A percentile compares a stretch with the other conserved stretches of the same genome.
phyloP scores from a whole-genome alignment of 2,329 filamentous ascomycete species.

The Exophiala viscosa region DNA sequence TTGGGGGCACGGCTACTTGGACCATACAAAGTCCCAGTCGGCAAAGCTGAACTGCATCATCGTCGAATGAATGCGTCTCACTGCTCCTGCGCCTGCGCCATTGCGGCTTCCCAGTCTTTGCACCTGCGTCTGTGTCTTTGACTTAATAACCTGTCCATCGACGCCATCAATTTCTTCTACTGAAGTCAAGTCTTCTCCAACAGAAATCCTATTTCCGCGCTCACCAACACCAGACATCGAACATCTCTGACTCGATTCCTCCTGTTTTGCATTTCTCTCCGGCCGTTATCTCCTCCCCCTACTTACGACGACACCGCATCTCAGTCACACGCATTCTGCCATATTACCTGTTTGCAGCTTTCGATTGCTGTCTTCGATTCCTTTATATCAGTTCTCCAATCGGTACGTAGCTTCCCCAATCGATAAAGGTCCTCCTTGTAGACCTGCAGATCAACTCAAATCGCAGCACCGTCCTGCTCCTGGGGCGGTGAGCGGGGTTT shows the following conservation, averaged over 20 bases:
- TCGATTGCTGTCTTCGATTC: background rate
- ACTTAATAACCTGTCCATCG: too few species aligned
- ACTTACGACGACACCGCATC: background rate
- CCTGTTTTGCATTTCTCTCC: background rate
- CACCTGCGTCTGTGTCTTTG: too few species aligned
- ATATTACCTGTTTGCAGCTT: slow-evolving; percentile 4
- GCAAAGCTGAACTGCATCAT: background rate
- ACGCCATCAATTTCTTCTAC: too few species aligned
- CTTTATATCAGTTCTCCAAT: slow-evolving; percentile 15
- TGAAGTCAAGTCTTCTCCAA: too few species aligned
- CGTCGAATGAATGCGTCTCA: background rate
- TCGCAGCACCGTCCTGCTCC: background rate
- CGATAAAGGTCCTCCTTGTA: slow-evolving; percentile 3
- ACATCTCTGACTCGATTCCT: background rate
- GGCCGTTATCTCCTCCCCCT: background rate
- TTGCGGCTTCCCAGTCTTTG: too few species aligned
- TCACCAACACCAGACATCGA: background rate
- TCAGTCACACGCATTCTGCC: background rate
- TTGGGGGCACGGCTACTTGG: background rate
- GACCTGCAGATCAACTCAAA: slow-evolving; percentile 4
- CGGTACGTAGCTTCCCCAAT: slow-evolving; percentile 17
- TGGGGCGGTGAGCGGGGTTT: slow-evolving; percentile 7
- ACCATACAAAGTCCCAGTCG: background rate
- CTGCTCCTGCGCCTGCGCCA: background rate
- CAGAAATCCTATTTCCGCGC: background rate